phyloP scores from a whole-genome alignment of 2,329 filamentous ascomycete genomes.

The Penicillium sp. region DNA sequence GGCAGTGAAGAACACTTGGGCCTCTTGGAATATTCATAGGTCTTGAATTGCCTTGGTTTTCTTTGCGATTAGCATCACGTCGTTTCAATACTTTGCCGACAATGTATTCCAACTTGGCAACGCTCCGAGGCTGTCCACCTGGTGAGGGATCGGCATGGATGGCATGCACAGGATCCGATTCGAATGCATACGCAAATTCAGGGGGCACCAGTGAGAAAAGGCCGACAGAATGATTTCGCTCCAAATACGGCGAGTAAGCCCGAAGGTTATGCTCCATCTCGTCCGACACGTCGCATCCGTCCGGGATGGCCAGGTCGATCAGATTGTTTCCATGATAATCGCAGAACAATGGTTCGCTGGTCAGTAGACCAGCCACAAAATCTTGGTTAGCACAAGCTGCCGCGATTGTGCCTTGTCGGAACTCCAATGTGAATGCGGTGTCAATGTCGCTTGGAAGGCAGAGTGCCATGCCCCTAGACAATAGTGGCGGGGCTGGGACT shows the following conservation, averaged over 20 bases:
- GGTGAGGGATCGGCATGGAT: slow-evolving; percentile 6
- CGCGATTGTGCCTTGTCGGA: slow-evolving; percentile 40
- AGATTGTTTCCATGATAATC: slow-evolving; percentile 35
- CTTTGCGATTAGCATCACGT: slow-evolving; percentile 21
- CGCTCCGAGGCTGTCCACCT: slow-evolving; percentile 15
- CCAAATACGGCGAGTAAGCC: slow-evolving; percentile 19
- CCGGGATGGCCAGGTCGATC: slow-evolving; percentile 26
- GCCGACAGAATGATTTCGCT: slow-evolving; percentile 22
- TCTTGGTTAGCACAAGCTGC: slow-evolving; percentile 45
- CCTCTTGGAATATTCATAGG: slow-evolving; percentile 1
- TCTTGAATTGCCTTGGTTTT: slow-evolving; percentile 8
- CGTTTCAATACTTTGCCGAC: slow-evolving; percentile 18
- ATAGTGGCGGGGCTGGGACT: slow-evolving; percentile 38
- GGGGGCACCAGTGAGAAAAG: slow-evolving; percentile 34
- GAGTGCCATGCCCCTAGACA: slow-evolving; percentile 42
- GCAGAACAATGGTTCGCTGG: slow-evolving; percentile 41
- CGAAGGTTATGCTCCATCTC: slow-evolving; percentile 12
- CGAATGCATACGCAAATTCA: slow-evolving; percentile 13
- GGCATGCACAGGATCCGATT: slow-evolving; percentile 18
- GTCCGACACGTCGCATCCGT: slow-evolving; percentile 21
- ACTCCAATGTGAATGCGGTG: slow-evolving; percentile 37
- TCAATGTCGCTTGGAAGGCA: slow-evolving; percentile 39
- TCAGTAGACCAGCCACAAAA: slow-evolving; percentile 45
- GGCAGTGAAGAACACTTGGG: background rate
- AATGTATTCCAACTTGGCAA: slow-evolving; percentile 15